Evolutionary conservation across 2,329 filamentous ascomycete genomes (phyloP).

Genomic region (Aspergillus tamarii): DNA sequence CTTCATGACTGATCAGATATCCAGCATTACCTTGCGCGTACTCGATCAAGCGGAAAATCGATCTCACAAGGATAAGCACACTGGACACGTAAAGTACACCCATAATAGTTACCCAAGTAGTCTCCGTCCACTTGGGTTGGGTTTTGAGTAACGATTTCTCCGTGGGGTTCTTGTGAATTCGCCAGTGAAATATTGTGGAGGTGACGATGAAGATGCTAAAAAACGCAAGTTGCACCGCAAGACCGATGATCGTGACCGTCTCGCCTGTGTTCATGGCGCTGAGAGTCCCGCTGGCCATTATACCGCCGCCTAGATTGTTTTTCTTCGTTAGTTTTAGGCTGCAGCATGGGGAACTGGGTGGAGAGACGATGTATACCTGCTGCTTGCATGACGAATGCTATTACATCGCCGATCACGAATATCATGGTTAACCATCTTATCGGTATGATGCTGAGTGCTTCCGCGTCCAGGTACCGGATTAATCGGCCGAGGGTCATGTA

Average conservation of each 20-base stretch:
- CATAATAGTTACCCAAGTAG: conserved; percentile 14
- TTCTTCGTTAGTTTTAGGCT: not conserved
- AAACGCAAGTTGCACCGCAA: conserved; percentile 61
- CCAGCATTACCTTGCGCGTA: conserved; percentile 24
- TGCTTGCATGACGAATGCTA: not conserved
- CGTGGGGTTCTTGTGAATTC: conserved; percentile 41
- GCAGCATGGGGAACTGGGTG: accelerated
- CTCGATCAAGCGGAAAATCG: conserved; percentile 25
- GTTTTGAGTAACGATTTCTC: conserved; percentile 10
- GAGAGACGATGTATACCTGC: not conserved
- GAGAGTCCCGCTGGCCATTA: conserved; percentile 19
- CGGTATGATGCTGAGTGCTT: not conserved
- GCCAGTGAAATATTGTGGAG: conserved; percentile 53
- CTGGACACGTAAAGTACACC: conserved; percentile 15
- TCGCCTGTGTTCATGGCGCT: conserved; percentile 19
- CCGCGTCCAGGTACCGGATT: not conserved
- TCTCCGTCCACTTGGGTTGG: not conserved
- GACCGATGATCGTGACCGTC: conserved; percentile 57
- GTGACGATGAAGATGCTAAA: conserved; percentile 60
- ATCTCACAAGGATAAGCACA: conserved; percentile 27
- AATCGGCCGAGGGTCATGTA: not conserved
- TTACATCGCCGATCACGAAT: not conserved
- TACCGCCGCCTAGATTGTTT: conserved; percentile 18
- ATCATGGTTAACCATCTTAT: not conserved
- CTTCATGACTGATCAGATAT: conserved; percentile 26